phyloP scores from a whole-genome alignment of 2,329 filamentous ascomycete species.

The Fusarium xylarioides region DNA sequence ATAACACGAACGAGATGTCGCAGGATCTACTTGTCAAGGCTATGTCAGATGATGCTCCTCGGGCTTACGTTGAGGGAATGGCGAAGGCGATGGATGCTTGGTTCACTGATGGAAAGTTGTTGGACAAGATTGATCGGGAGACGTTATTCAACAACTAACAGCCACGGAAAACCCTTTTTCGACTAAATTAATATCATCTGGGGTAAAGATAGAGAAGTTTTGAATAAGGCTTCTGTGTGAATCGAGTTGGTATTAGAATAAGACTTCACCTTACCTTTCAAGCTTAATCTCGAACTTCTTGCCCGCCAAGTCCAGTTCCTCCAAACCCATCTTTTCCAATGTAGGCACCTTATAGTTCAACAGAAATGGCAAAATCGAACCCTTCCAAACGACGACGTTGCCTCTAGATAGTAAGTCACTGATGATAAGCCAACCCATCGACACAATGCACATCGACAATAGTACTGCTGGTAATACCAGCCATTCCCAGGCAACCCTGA shows the following conservation, averaged over 20 bases:
- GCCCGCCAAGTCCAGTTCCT: background rate
- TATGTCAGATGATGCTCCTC: background rate
- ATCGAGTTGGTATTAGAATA: background rate
- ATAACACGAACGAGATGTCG: background rate
- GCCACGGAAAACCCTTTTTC: background rate
- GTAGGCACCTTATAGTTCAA: background rate
- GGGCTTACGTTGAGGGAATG: background rate
- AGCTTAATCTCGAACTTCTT: background rate
- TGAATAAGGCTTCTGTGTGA: background rate
- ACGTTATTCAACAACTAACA: background rate
- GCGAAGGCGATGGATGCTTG: background rate
- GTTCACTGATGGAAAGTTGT: background rate
- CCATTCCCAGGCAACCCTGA: background rate
- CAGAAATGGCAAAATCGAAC: background rate
- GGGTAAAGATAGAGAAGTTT: fast-evolving
- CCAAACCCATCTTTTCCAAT: background rate
- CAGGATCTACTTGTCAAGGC: background rate
- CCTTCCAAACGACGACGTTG: background rate
- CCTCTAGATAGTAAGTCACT: background rate
- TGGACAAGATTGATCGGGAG: background rate
- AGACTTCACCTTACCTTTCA: background rate
- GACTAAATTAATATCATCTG: fast-evolving
- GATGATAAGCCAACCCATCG: background rate
- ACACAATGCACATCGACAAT: background rate
- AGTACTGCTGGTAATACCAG: background rate